A percentile compares a stretch with the other conserved stretches of the same genome.
These are phyloP conservation scores for Ceratobasidium sp. DNA, from an alignment of 1,284 basidiomycete genomes.

Conservation along the genomic window DNA sequence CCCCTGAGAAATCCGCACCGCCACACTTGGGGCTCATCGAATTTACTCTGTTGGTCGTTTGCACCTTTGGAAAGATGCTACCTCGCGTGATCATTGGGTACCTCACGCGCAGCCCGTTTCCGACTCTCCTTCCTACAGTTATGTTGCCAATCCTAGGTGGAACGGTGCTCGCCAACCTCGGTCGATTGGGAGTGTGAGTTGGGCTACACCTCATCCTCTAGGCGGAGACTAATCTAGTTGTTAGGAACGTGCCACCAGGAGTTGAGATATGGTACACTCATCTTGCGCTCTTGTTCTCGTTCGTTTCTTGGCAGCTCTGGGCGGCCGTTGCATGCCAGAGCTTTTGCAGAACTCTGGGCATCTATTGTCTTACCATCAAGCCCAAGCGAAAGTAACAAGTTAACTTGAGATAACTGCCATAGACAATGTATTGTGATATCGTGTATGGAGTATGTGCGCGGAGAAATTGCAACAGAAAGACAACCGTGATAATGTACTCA, in stretches of 20 bases:
- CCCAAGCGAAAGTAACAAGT: conserved; percentile 4
- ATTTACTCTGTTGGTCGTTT: conserved; percentile 51
- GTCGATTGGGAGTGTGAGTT: conserved; percentile 45
- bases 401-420: background rate
- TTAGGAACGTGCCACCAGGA: conserved; percentile 15
- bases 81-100: conserved; percentile 51
- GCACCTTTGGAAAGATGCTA: conserved; percentile 52
- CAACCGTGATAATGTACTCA: background rate
- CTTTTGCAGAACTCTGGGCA: conserved; percentile 48
- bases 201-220: background rate
- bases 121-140: conserved; percentile 50
- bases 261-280: conserved; percentile 49
- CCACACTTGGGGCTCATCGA: conserved; percentile 49
- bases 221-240: background rate
- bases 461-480: background rate
- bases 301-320: conserved; percentile 50
- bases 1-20: conserved; percentile 6
- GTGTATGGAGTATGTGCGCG: background rate
- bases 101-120: conserved; percentile 51
- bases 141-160: conserved; percentile 50
- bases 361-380: conserved; percentile 50
- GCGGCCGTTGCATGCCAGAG: conserved; percentile 48
- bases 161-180: conserved; percentile 49
- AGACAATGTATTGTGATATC: conserved; percentile 1
- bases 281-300: conserved; percentile 44